Evolutionary conservation across 2,329 filamentous ascomycete species (phyloP).

Genomic region (Fusarium compactum): DNA sequence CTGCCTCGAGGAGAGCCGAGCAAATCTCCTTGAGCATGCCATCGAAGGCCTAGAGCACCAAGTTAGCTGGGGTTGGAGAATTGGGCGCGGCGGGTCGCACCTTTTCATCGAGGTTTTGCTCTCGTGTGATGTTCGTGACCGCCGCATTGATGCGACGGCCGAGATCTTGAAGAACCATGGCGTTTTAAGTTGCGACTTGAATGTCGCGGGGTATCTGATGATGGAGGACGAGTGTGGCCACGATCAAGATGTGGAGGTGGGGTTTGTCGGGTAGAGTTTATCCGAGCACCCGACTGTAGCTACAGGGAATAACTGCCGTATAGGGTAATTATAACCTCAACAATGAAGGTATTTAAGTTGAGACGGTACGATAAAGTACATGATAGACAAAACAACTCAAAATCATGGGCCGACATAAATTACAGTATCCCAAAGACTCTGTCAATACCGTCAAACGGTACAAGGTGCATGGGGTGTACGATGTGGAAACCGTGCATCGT

Average conservation of each 20-base stretch:
- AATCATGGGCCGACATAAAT: slow-evolving; percentile 54
- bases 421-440: slow-evolving; percentile 72
- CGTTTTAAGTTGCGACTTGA: slow-evolving; percentile 38
- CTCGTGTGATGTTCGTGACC: slow-evolving; percentile 91
- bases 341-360: slow-evolving; percentile 10
- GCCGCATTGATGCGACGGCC: slow-evolving; percentile 98
- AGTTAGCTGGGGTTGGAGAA: slow-evolving; percentile 20
- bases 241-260: slow-evolving; percentile 43
- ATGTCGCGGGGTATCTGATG: slow-evolving; percentile 44
- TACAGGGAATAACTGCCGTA: slow-evolving; percentile 11
- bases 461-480: slow-evolving; percentile 75
- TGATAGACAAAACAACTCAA: not conserved
- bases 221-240: slow-evolving; percentile 41
- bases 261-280: slow-evolving; percentile 26
- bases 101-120: slow-evolving; percentile 96
- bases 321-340: slow-evolving; percentile 22
- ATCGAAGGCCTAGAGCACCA: slow-evolving; percentile 81
- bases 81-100: slow-evolving; percentile 57
- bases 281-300: slow-evolving; percentile 1
- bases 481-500: slow-evolving; percentile 76
- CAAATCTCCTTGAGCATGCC: slow-evolving; percentile 99
- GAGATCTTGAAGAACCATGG: slow-evolving; percentile 98
- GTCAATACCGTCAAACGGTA: slow-evolving; percentile 76
- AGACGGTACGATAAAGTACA: not conserved
- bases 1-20: slow-evolving; percentile 92